Percentiles rank a stretch among this genome's conserved stretches.
Conservation (phyloP, 2,329 filamentous ascomycete species). For the Cytospora piceicola region DNA sequence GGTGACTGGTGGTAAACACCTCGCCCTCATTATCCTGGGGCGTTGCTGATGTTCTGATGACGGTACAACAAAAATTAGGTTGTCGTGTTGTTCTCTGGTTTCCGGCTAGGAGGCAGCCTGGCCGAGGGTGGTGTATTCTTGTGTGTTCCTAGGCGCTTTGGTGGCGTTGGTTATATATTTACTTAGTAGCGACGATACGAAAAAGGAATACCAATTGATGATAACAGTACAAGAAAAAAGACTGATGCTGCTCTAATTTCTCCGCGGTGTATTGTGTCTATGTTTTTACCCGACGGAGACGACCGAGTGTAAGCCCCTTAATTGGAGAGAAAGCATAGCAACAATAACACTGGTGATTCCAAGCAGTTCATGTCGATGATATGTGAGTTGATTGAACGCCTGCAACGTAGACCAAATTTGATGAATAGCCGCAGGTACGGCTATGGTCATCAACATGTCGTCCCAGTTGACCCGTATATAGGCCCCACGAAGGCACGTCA, state of each 20-base stretch:
- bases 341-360: no score
- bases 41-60: neutral
- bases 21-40: neutral
- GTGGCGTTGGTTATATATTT: constrained; percentile 2
- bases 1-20: constrained; percentile 79
- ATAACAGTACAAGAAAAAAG: neutral
- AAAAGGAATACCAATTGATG: constrained; percentile 3
- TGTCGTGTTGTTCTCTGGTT: constrained; percentile 1
- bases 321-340: no score
- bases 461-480: neutral
- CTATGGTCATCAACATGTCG: no score
- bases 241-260: neutral
- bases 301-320: no score
- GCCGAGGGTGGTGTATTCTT: neutral
- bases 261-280: constrained; percentile 4
- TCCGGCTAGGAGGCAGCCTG: neutral
- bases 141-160: constrained; percentile 3
- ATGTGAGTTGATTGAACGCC: no score
- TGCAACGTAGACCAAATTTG: no score
- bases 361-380: no score
- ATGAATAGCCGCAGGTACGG: no score
- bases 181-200: constrained; percentile 4
- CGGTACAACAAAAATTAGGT: constrained; percentile 14
- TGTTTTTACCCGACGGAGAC: neutral
- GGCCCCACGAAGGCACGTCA: neutral